Evolutionary conservation across 75 land plant species (phyloP).

Genomic region (Cunninghamia lanceolata): DNA sequence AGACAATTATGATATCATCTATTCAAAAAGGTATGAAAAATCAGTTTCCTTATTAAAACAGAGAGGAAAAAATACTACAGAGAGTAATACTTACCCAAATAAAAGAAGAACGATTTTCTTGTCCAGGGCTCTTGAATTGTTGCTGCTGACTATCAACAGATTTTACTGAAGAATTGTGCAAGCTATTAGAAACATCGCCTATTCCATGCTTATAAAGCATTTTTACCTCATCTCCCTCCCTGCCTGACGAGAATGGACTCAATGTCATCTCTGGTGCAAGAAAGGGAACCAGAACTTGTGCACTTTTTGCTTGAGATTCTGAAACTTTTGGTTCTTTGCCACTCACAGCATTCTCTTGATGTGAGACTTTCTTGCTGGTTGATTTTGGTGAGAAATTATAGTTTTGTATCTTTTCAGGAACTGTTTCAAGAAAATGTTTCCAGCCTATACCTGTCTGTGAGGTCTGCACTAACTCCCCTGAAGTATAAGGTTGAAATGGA

Average conservation of each 20-base stretch:
- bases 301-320: slow-evolving; percentile 3
- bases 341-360: not conserved
- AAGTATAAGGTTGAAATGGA: not conserved
- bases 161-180: not conserved
- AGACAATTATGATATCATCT: not conserved
- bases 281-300: slow-evolving; percentile 5
- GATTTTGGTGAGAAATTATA: not conserved
- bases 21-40: not conserved
- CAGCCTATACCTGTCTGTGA: slow-evolving; percentile 5
- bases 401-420: slow-evolving; percentile 8
- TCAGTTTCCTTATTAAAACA: not conserved
- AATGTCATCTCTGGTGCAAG: slow-evolving; percentile 5
- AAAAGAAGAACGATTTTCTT: slow-evolving; percentile 5
- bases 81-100: not conserved
- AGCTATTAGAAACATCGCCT: slow-evolving; percentile 1
- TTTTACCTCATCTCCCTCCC: slow-evolving; percentile 13
- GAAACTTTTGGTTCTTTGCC: slow-evolving; percentile 6
- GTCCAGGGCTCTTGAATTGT: slow-evolving; percentile 6
- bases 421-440: slow-evolving; percentile 13
- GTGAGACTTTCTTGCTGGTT: not conserved
- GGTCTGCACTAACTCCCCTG: not conserved
- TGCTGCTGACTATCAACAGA: slow-evolving; percentile 3
- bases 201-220: slow-evolving; percentile 10
- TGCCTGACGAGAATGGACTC: not conserved
- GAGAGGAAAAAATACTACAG: not conserved